These are phyloP conservation scores for Cladosporium cucumerinum DNA, from an alignment of 2,329 filamentous ascomycete species.

Conservation along the genomic window DNA sequence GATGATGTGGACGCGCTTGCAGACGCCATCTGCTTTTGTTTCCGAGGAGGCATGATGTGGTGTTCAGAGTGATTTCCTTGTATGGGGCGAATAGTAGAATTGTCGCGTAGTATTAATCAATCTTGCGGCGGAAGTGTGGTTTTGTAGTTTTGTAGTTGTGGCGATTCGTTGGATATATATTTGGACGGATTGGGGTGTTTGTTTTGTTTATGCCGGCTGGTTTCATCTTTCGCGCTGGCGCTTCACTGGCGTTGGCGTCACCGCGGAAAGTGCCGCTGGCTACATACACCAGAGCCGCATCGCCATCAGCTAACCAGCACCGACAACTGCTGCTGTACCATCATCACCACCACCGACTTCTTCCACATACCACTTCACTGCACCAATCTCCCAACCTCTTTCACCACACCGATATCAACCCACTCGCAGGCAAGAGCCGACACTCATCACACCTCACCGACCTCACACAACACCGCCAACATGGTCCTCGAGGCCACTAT, in stretches of 20 bases:
- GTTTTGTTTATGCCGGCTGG: neutral
- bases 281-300: neutral
- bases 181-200: neutral
- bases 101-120: neutral
- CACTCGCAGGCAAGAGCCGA: neutral
- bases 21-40: slow-evolving; percentile 12
- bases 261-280: slow-evolving; percentile 2
- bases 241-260: slow-evolving; percentile 4
- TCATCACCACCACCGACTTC: neutral
- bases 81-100: neutral
- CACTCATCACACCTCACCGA: neutral
- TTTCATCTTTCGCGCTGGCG: neutral
- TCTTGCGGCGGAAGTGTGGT: neutral
- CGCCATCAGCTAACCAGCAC: neutral
- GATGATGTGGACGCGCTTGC: slow-evolving; percentile 16
- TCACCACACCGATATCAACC: neutral
- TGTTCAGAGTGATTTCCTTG: neutral
- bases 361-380: neutral
- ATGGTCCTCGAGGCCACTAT: slow-evolving; percentile 92
- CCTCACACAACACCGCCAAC: slow-evolving; percentile 14
- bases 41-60: slow-evolving; percentile 5
- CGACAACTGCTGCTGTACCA: neutral
- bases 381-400: neutral
- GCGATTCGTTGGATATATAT: neutral
- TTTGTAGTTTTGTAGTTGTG: neutral